Percentiles rank a stretch among this genome's conserved stretches.
Evolutionary conservation across 2,329 filamentous ascomycete genomes (phyloP).

Genomic region (Trichophyton schoenleinii): DNA sequence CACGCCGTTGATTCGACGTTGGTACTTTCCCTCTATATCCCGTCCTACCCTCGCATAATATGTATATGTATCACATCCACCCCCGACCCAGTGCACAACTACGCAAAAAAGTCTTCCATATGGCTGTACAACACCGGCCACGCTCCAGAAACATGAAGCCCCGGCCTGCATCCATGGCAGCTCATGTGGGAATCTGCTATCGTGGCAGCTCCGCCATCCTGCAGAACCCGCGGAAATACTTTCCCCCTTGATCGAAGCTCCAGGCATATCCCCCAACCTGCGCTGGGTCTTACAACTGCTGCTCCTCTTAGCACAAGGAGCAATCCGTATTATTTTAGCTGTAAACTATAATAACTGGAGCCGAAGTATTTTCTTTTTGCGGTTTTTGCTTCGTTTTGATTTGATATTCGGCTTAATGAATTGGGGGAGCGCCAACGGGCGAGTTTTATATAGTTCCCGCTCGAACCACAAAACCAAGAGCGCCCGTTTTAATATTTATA

Average conservation of each 20-base stretch:
- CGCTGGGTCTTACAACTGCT: neutral
- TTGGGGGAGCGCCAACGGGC: neutral
- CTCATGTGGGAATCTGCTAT: neutral
- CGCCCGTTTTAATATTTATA: neutral
- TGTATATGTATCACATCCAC: neutral
- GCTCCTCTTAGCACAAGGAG: neutral
- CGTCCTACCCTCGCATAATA: neutral
- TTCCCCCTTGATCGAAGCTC: constrained; percentile 2
- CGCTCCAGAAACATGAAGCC: neutral
- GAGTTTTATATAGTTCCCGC: neutral
- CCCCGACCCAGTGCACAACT: neutral
- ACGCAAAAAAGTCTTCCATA: neutral
- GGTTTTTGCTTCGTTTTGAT: neutral
- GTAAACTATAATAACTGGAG: constrained; percentile 1
- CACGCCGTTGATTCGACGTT: neutral
- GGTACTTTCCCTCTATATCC: neutral
- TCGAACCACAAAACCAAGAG: neutral
- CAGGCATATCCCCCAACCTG: neutral
- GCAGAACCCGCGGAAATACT: neutral
- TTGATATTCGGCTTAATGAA: neutral
- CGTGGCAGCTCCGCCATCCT: neutral
- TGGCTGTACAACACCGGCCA: neutral
- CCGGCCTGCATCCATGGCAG: neutral
- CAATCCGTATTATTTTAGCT: neutral
- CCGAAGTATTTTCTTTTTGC: neutral